A percentile compares a stretch with the other conserved stretches of the same genome.
phyloP scores from a whole-genome alignment of 2,329 filamentous ascomycete species.

The Gaeumannomyces tritici region DNA sequence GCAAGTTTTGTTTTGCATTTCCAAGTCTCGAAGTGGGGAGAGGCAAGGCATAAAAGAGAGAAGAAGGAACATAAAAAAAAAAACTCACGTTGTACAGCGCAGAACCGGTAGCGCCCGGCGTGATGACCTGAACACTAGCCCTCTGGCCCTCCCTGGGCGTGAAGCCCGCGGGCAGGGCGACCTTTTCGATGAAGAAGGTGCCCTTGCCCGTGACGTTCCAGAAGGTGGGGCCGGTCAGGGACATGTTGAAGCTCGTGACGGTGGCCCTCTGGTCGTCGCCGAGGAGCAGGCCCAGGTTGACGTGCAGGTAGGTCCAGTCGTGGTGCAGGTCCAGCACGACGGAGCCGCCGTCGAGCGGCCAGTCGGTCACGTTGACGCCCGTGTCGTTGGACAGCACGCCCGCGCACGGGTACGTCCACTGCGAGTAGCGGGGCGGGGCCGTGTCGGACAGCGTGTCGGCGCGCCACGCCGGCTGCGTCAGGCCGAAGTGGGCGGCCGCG shows the following conservation, averaged over 20 bases:
- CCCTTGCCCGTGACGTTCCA: conserved; percentile 51
- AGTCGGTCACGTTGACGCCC: conserved; percentile 37
- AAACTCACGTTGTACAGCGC: conserved; percentile 52
- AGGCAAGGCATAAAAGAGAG: conserved; percentile 2
- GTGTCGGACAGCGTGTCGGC: conserved; percentile 28
- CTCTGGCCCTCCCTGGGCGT: conserved; percentile 49
- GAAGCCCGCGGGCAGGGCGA: conserved; percentile 41
- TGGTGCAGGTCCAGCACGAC: conserved; percentile 41
- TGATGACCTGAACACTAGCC: conserved; percentile 62
- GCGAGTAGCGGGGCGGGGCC: conserved; percentile 23
- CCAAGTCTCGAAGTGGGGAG: too few relatives aligned
- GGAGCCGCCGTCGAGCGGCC: conserved; percentile 40
- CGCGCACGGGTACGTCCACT: conserved; percentile 42
- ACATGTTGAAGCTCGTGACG: conserved; percentile 58
- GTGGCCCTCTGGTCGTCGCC: conserved; percentile 25
- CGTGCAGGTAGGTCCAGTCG: conserved; percentile 39
- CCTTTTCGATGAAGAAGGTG: conserved; percentile 53
- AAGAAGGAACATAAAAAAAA: conserved; percentile 20
- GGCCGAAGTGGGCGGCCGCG: conserved; percentile 36
- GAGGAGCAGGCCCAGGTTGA: conserved; percentile 37
- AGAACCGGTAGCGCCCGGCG: conserved; percentile 43
- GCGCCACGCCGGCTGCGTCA: conserved; percentile 39
- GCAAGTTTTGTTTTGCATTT: too few relatives aligned
- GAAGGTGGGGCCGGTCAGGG: conserved; percentile 45
- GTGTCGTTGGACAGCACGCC: conserved; percentile 30